phyloP scores from a whole-genome alignment of 495 filamentous ascomycete species.

The Beverwykella pulmonaria region DNA sequence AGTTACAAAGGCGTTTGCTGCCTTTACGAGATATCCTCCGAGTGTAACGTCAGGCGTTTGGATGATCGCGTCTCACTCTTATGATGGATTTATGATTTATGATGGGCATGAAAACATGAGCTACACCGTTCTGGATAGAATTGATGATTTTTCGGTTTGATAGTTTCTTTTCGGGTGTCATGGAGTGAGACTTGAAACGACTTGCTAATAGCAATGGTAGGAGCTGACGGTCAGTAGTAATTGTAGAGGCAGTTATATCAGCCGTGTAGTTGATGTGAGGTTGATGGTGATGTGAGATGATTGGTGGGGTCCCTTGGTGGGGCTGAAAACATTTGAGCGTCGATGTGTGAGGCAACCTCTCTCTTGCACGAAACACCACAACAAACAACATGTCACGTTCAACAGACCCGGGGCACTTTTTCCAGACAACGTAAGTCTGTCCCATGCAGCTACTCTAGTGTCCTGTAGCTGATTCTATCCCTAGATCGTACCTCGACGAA shows the following conservation, averaged over 20 bases:
- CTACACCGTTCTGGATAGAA: slow-evolving; percentile 13
- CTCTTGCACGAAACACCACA: slow-evolving; percentile 14
- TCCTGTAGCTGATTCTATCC: not conserved
- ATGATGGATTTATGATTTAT: slow-evolving; percentile 33
- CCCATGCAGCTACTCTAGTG: not conserved
- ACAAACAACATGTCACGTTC: slow-evolving; percentile 62
- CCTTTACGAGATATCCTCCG: slow-evolving; percentile 24
- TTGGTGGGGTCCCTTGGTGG: slow-evolving; percentile 13
- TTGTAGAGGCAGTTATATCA: not conserved
- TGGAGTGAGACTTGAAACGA: not conserved
- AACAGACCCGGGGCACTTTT: slow-evolving; percentile 74
- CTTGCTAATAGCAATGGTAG: not conserved
- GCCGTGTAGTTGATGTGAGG: not conserved
- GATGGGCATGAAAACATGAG: slow-evolving; percentile 34
- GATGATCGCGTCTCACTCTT: slow-evolving; percentile 34
- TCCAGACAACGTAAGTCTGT: slow-evolving; percentile 76
- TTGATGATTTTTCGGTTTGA: slow-evolving; percentile 14
- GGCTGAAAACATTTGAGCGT: slow-evolving; percentile 3
- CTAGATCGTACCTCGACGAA: slow-evolving; percentile 64
- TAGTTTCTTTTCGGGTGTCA: slow-evolving; percentile 11
- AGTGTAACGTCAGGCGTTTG: slow-evolving; percentile 29
- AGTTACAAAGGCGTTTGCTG: not conserved
- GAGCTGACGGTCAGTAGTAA: not conserved
- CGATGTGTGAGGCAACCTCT: not conserved
- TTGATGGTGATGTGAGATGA: slow-evolving; percentile 1